phyloP scores from a whole-genome alignment of 495 filamentous ascomycete genomes.

The Lasiosphaeria hispida region DNA sequence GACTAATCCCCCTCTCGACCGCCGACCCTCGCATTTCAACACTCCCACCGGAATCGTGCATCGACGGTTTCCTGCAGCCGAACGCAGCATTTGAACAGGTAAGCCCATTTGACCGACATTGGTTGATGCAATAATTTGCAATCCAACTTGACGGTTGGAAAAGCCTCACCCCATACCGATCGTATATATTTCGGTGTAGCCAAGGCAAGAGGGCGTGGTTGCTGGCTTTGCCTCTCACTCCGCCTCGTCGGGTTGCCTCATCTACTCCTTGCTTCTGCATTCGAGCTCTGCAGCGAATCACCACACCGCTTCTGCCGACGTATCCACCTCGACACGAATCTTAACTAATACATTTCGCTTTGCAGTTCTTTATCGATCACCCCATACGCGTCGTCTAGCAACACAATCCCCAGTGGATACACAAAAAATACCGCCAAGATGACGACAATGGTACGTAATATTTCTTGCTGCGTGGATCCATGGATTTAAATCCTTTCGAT shows the following conservation, averaged over 20 bases:
- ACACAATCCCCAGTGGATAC: background rate
- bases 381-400: background rate
- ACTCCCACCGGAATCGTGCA: conserved; percentile 4
- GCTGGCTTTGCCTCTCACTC: background rate
- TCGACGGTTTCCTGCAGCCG: conserved; percentile 2
- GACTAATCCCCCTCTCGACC: conserved; percentile 9
- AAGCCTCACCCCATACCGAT: background rate
- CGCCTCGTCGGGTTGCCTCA: too few species aligned
- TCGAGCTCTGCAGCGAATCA: too few species aligned
- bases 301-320: too few species aligned
- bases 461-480: too few species aligned
- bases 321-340: background rate
- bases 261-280: too few species aligned
- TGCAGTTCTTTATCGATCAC: background rate
- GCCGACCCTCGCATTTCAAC: conserved; percentile 9
- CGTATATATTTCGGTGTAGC: background rate
- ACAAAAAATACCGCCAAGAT: conserved; percentile 30
- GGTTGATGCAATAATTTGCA: background rate
- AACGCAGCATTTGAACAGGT: conserved; percentile 12
- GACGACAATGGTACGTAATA: conserved; percentile 50
- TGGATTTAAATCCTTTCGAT: background rate
- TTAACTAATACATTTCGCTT: conserved; percentile 3
- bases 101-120: background rate
- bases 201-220: conserved; percentile 3
- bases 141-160: background rate